Evolutionary conservation across 805 yeast genomes (phyloP).

Genomic region (Kodamaea sagamina): DNA sequence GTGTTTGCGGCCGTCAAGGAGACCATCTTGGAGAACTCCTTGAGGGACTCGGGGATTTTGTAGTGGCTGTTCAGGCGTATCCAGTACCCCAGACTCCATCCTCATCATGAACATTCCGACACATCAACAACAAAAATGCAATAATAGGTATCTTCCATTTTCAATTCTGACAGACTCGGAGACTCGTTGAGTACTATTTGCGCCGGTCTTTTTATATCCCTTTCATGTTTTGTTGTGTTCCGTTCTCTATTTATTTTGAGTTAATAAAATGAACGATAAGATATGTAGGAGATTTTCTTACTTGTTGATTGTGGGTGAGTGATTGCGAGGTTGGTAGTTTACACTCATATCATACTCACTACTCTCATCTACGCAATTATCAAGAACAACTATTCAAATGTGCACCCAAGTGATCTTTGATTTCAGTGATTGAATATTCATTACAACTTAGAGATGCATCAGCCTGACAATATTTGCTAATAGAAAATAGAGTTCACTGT

Average conservation of each 20-base stretch:
- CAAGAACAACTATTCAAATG: no score
- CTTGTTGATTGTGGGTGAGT: background rate
- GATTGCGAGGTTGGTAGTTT: background rate
- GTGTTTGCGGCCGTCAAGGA: slow-evolving; percentile 86
- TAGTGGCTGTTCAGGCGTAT: no score
- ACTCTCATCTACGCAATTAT: no score
- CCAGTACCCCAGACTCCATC: background rate
- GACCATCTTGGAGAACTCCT: slow-evolving; percentile 72
- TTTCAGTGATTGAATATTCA: no score
- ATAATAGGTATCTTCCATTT: slow-evolving; percentile 3
- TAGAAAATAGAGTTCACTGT: no score
- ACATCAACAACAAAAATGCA: background rate
- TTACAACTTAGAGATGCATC: no score
- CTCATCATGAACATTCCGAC: slow-evolving; percentile 4
- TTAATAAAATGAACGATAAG: slow-evolving; percentile 9
- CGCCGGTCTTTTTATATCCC: slow-evolving; percentile 5
- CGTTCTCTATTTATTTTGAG: slow-evolving; percentile 6
- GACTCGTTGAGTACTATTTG: no score
- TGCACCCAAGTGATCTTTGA: no score
- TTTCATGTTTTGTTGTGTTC: slow-evolving; percentile 3
- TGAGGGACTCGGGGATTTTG: slow-evolving; percentile 74
- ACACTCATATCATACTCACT: no score
- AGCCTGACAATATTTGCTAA: no score
- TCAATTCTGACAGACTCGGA: slow-evolving; percentile 2
- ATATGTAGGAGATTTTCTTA: background rate